These are phyloP conservation scores for Euphrasia arctica DNA, from an alignment of 305 asterid genomes.

Conservation along the genomic window DNA sequence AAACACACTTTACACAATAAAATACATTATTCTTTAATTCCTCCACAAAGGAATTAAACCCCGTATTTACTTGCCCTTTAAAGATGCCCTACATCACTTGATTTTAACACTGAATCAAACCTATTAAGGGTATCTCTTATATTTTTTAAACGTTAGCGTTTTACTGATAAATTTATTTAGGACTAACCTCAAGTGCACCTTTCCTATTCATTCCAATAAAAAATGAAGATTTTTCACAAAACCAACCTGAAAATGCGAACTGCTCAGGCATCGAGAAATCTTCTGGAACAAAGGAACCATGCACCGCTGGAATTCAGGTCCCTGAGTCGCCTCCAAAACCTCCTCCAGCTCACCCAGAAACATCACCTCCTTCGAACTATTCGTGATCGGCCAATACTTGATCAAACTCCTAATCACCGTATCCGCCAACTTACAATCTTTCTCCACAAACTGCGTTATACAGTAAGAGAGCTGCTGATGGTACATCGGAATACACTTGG, in stretches of 20 bases:
- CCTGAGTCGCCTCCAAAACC: constrained; percentile 90
- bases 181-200: too few relatives aligned
- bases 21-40: too few relatives aligned
- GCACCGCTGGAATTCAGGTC: constrained; percentile 89
- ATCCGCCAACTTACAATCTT: constrained; percentile 91
- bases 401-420: constrained; percentile 82
- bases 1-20: too few relatives aligned
- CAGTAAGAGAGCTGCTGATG: constrained; percentile 95
- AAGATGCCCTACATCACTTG: too few relatives aligned
- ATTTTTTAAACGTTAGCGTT: too few relatives aligned
- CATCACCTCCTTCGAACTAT: constrained; percentile 93
- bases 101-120: too few relatives aligned
- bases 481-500: constrained; percentile 73
- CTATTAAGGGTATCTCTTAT: too few relatives aligned
- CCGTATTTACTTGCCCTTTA: too few relatives aligned
- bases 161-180: too few relatives aligned
- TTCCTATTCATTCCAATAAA: neutral
- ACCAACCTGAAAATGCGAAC: constrained; percentile 94
- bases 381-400: constrained; percentile 95
- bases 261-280: constrained; percentile 71
- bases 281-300: constrained; percentile 89
- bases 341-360: constrained; percentile 93
- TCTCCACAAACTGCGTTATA: constrained; percentile 87
- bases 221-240: neutral
- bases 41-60: too few relatives aligned